Percentiles rank a stretch among this genome's conserved stretches.
These are phyloP conservation scores for Corynascus novoguineensis DNA, from an alignment of 495 filamentous ascomycete species.

Conservation along the genomic window DNA sequence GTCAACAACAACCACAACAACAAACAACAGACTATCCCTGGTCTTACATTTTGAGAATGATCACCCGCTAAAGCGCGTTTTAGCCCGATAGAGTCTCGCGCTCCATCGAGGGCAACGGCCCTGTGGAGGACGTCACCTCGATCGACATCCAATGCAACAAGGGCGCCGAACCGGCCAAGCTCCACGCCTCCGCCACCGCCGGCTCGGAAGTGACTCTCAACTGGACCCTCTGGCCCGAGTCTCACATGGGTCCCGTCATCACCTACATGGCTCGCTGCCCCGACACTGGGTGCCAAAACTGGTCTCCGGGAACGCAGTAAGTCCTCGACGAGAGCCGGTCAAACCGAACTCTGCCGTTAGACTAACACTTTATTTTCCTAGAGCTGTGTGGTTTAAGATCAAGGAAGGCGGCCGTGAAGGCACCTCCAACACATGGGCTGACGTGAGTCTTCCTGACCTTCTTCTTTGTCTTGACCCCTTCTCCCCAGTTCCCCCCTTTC, in stretches of 20 bases:
- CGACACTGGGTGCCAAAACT: constrained; percentile 52
- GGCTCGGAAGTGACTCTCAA: constrained; percentile 54
- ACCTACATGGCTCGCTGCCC: constrained; percentile 63
- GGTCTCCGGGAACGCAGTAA: constrained; percentile 41
- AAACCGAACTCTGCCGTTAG: not conserved
- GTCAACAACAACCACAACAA: not conserved
- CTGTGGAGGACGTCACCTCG: constrained; percentile 43
- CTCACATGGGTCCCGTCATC: constrained; percentile 61
- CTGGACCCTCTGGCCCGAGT: constrained; percentile 59
- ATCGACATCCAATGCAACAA: constrained; percentile 45
- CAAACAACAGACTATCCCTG: no score
- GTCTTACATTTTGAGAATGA: no score
- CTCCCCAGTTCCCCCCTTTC: not conserved
- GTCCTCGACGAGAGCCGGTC: constrained; percentile 1
- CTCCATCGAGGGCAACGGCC: constrained; percentile 46
- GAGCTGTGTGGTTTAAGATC: constrained; percentile 58
- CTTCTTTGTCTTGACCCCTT: not conserved
- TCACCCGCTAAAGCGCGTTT: constrained; percentile 1
- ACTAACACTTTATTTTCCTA: not conserved
- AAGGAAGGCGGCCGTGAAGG: constrained; percentile 51
- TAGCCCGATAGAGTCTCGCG: constrained; percentile 42
- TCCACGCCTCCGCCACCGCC: constrained; percentile 49
- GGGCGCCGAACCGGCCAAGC: constrained; percentile 47
- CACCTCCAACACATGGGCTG: constrained; percentile 33
- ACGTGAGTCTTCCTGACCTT: constrained; percentile 11